Percentiles rank a stretch among this genome's conserved stretches.
phyloP scores from a whole-genome alignment of 768 basidiomycete genomes.

The Tremella mesenterica region DNA sequence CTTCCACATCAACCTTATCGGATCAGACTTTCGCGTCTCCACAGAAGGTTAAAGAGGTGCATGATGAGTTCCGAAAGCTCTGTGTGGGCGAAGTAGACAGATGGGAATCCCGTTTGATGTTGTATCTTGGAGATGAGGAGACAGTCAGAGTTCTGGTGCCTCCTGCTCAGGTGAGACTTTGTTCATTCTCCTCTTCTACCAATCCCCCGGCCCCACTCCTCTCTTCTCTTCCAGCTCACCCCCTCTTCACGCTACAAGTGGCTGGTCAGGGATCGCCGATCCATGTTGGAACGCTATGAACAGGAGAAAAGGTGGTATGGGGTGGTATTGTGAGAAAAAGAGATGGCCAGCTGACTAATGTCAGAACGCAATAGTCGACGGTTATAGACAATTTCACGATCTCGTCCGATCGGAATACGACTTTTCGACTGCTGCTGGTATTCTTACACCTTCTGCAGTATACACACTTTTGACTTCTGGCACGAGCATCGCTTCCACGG shows the following conservation, averaged over 20 bases:
- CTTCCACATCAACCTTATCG: slow-evolving; percentile 15
- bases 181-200: slow-evolving; percentile 6
- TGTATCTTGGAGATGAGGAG: slow-evolving; percentile 73
- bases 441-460: slow-evolving; percentile 38
- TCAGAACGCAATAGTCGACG: slow-evolving; percentile 64
- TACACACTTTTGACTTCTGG: slow-evolving; percentile 7
- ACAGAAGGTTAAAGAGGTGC: slow-evolving; percentile 50
- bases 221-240: too few relatives aligned
- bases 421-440: slow-evolving; percentile 32
- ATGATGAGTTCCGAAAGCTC: slow-evolving; percentile 50
- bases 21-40: slow-evolving; percentile 54
- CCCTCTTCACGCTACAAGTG: too few relatives aligned
- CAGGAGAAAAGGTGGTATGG: too few relatives aligned
- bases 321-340: too few relatives aligned
- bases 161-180: slow-evolving; percentile 51
- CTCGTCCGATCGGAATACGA: slow-evolving; percentile 50
- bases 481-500: too few relatives aligned
- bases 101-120: slow-evolving; percentile 52
- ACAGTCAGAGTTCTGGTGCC: slow-evolving; percentile 69
- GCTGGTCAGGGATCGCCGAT: too few relatives aligned
- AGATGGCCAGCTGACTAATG: too few relatives aligned
- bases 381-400: slow-evolving; percentile 66
- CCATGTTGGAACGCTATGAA: too few relatives aligned
- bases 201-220: too few relatives aligned
- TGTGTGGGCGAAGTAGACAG: slow-evolving; percentile 51